Conservation (phyloP, 1,139 yeast species). For the Candida glucosophila region DNA sequence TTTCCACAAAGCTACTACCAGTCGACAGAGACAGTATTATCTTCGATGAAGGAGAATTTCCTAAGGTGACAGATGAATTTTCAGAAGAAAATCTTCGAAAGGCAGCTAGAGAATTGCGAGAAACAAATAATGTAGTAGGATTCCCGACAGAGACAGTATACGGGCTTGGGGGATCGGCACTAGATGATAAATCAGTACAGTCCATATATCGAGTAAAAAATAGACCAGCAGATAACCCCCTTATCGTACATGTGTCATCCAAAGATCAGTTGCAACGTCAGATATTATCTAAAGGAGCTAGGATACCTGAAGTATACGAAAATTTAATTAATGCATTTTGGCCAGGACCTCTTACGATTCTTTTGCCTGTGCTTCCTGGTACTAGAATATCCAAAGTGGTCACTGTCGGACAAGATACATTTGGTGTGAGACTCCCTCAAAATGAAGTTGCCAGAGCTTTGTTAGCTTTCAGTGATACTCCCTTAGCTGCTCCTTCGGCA, state of each 20-base stretch:
- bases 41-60: constrained; percentile 18
- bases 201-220: constrained; percentile 82
- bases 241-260: constrained; percentile 84
- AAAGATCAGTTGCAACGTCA: constrained; percentile 56
- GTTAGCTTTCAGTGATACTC: constrained; percentile 77
- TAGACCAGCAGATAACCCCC: constrained; percentile 91
- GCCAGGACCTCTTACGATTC: constrained; percentile 94
- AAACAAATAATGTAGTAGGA: constrained; percentile 60
- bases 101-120: constrained; percentile 51
- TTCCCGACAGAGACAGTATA: constrained; percentile 97
- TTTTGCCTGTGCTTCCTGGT: constrained; percentile 53
- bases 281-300: constrained; percentile 36
- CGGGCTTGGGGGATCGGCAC: constrained; percentile 87
- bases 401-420: constrained; percentile 81
- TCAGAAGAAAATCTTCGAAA: constrained; percentile 41
- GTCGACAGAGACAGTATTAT: constrained; percentile 21
- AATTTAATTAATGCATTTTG: constrained; percentile 62
- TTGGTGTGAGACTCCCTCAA: constrained; percentile 84
- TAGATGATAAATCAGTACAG: constrained; percentile 62
- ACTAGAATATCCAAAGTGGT: constrained; percentile 62
- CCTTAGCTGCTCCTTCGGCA: constrained; percentile 96
- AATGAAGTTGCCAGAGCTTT: constrained; percentile 88
- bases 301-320: constrained; percentile 59
- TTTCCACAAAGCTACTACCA: constrained; percentile 22
- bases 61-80: constrained; percentile 39